Conservation (phyloP, 208 protist species). For the Porcisia hertigi region DNA sequence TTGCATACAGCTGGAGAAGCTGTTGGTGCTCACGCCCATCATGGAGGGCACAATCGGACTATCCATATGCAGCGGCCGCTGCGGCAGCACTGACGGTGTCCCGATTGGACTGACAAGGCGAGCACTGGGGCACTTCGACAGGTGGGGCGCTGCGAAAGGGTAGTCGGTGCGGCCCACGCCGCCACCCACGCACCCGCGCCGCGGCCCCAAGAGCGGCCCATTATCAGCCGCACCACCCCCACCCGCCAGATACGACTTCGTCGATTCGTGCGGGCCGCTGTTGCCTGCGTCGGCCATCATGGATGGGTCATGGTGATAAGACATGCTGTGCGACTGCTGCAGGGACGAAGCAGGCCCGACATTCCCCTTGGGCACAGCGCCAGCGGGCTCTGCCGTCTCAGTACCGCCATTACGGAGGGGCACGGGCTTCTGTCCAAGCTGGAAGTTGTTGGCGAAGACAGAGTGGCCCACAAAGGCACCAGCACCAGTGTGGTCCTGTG, state of each 20-base stretch:
- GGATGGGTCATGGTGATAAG: conserved; percentile 1
- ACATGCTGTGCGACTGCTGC: conserved; percentile 8
- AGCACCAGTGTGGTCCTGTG: not conserved
- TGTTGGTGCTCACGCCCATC: conserved; percentile 16
- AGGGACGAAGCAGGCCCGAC: conserved; percentile 1
- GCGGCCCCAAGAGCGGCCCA: conserved; percentile 24
- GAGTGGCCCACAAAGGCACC: conserved; percentile 15
- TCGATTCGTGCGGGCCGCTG: conserved; percentile 7
- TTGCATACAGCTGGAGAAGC: conserved; percentile 11
- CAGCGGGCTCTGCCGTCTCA: not conserved
- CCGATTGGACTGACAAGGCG: conserved; percentile 3
- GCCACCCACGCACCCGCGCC: conserved; percentile 4
- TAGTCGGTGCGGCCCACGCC: not conserved
- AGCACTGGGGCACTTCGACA: conserved; percentile 15
- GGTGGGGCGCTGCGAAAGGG: not conserved
- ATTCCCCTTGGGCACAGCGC: not conserved
- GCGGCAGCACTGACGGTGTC: not conserved
- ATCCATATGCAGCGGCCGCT: conserved; percentile 1
- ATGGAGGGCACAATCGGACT: not conserved
- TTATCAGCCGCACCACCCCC: conserved; percentile 1
- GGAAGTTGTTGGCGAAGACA: conserved; percentile 30
- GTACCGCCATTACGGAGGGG: not conserved
- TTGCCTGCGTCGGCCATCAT: not conserved
- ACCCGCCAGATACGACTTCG: not conserved
- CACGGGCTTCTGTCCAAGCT: conserved; percentile 27